phyloP scores from a whole-genome alignment of 2,329 filamentous ascomycete species.

The Ceratocystis colombiana region DNA sequence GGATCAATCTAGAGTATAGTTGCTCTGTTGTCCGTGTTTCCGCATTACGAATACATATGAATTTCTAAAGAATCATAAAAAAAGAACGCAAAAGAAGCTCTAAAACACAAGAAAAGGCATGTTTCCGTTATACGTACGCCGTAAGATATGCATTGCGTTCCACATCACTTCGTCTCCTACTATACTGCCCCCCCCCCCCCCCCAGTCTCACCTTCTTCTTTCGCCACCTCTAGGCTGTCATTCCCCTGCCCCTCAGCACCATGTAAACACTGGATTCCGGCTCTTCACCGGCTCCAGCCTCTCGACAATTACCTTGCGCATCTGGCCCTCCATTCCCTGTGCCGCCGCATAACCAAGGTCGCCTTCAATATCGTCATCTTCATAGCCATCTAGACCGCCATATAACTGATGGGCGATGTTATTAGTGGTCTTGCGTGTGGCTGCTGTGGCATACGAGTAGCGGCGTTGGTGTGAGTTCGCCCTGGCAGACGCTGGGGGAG shows the following conservation, averaged over 20 bases:
- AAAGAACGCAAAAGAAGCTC: background rate
- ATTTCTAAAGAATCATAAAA: background rate
- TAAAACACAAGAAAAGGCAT: background rate
- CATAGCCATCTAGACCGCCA: conserved; percentile 47
- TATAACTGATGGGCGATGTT: conserved; percentile 46
- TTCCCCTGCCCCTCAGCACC: conserved; percentile 54
- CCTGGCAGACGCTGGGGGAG: conserved; percentile 30
- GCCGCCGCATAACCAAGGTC: conserved; percentile 92
- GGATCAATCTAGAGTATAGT: no score
- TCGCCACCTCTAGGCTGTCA: background rate
- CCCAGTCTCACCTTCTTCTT: background rate
- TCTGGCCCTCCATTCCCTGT: conserved; percentile 83
- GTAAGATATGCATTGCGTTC: background rate
- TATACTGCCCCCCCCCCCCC: background rate
- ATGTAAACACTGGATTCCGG: conserved; percentile 91
- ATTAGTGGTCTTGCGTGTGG: conserved; percentile 40
- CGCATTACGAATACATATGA: no score
- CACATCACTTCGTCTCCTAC: background rate
- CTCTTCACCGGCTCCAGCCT: conserved; percentile 90
- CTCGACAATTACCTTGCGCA: conserved; percentile 93
- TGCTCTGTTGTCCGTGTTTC: no score
- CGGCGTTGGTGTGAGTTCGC: conserved; percentile 35
- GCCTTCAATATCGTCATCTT: conserved; percentile 72
- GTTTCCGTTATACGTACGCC: background rate
- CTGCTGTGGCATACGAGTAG: conserved; percentile 45